Base-by-base conservation (phyloP, 257 asterid species). In the Solanum bulbocastanum region DNA sequence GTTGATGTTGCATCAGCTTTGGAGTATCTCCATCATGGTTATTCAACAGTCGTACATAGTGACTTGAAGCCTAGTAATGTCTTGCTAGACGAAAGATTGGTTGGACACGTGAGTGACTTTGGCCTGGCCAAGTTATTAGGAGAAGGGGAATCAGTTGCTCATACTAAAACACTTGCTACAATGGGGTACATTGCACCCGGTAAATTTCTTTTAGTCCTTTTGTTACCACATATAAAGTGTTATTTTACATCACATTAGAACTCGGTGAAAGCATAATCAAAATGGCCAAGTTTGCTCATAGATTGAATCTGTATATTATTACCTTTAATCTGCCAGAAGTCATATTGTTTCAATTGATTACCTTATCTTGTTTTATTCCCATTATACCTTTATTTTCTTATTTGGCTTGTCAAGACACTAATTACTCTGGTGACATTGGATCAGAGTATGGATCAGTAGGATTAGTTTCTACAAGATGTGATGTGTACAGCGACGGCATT, bases 31-130 rank as follows among this genome's bases (percentile, higher is more conserved):
- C 86, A 82, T 23, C 39, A 82, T 46, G 86, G 86, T 46, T 82
- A 46, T 8, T 4, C 15, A 46, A 46, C 86, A 44, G 40, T 32
- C 5, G 86, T 82, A 4, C 86, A 82, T 52, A 27, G 86, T 33
- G 86, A 82, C 40, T 3, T 52, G 37, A 42, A 52, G 42, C 68
- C 65, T 11, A 75, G 83, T 1, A 37, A 75, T 23, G 56, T 75
- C 83, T 75, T 75, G 83, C 83, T 75, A 37, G 86, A 82, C 5
- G 27, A 82, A 46, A 32, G 14, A 40, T 25, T 82, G 40, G 69
- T 82, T 10, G 86, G 86, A 82, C 86, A 82, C 4, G 69, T 82
- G 86, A 82, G 83, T 37, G 83, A 82, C 68, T 82, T 82, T 82
- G 69, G 86, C 2, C 37, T 46, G n/a, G 3, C 86, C 9, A 82